Evolutionary conservation across 768 basidiomycete species (phyloP).

Genomic region (Naganishia antarctica): DNA sequence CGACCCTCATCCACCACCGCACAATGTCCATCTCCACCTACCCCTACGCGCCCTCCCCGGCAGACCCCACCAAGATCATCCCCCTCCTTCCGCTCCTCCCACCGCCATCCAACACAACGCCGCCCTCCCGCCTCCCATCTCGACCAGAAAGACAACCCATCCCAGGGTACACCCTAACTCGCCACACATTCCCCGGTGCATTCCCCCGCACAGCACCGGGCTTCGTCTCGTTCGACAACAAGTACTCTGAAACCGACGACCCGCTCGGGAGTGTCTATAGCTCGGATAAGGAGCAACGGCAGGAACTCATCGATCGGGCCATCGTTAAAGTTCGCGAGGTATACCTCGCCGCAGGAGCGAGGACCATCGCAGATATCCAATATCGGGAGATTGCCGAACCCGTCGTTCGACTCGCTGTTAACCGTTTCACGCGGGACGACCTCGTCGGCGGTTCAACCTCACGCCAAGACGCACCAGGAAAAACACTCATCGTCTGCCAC

Average conservation of each 20-base stretch:
- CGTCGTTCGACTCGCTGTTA: conserved; percentile 64
- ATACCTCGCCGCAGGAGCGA: background rate
- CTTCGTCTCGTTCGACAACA: background rate
- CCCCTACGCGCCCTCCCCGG: conserved; percentile 12
- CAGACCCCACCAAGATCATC: background rate
- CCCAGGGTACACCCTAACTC: conserved; percentile 25
- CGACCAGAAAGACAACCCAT: background rate
- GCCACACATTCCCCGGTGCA: conserved; percentile 38
- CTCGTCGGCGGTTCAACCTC: background rate
- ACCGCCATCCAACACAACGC: background rate
- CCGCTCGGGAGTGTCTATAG: conserved; percentile 12
- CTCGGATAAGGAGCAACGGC: conserved; percentile 30
- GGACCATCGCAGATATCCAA: conserved; percentile 29
- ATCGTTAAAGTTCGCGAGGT: background rate
- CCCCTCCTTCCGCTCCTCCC: conserved; percentile 19
- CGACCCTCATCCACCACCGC: no score
- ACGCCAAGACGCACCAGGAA: conserved; percentile 48
- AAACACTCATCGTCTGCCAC: conserved; percentile 73
- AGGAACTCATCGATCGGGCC: conserved; percentile 31
- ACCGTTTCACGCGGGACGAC: conserved; percentile 60
- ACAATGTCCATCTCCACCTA: conserved; percentile 18
- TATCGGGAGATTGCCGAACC: conserved; percentile 31
- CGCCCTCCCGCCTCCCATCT: background rate
- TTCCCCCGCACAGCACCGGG: conserved; percentile 29
- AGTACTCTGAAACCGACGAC: conserved; percentile 8